phyloP scores from a whole-genome alignment of 495 filamentous ascomycete genomes.

The Chaetomium cochliodes region DNA sequence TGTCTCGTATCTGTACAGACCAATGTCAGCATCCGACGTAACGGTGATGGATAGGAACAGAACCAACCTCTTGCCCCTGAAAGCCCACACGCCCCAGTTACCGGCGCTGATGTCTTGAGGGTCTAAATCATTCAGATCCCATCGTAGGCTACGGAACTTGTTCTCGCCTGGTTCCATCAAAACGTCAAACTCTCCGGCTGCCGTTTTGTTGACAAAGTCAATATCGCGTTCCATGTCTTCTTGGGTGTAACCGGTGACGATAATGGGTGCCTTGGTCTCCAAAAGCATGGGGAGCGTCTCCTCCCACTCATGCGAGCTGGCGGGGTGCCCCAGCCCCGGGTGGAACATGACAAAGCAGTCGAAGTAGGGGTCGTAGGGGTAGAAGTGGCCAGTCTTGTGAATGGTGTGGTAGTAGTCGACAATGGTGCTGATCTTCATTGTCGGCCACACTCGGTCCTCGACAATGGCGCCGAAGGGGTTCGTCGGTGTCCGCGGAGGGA shows the following conservation, averaged over 20 bases:
- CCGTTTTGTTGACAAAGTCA: slow-evolving; percentile 79
- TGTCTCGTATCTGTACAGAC: slow-evolving; percentile 57
- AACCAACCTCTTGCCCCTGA: slow-evolving; percentile 91
- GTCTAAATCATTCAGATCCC: slow-evolving; percentile 96
- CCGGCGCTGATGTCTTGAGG: slow-evolving; percentile 91
- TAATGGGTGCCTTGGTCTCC: slow-evolving; percentile 90
- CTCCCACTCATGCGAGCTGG: slow-evolving; percentile 87
- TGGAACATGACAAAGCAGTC: slow-evolving; percentile 96
- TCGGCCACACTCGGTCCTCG: slow-evolving; percentile 78
- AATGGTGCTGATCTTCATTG: slow-evolving; percentile 93
- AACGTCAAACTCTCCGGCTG: slow-evolving; percentile 84
- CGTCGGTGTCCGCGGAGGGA: slow-evolving; percentile 73
- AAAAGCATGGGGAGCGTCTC: slow-evolving; percentile 84
- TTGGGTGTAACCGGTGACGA: slow-evolving; percentile 94
- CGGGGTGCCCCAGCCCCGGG: slow-evolving; percentile 90
- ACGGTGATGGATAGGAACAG: background rate
- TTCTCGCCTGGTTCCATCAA: slow-evolving; percentile 93
- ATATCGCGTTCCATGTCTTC: slow-evolving; percentile 91
- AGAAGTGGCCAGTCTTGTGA: slow-evolving; percentile 82
- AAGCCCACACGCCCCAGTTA: slow-evolving; percentile 96
- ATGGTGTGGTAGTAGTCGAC: slow-evolving; percentile 98
- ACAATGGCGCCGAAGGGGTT: slow-evolving; percentile 94
- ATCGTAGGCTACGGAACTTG: slow-evolving; percentile 86
- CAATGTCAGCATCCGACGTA: slow-evolving; percentile 33
- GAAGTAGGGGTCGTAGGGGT: slow-evolving; percentile 95